These are phyloP conservation scores for Thalassia testudinum DNA, from an alignment of 116 monocot genomes.

Conservation along the genomic window DNA sequence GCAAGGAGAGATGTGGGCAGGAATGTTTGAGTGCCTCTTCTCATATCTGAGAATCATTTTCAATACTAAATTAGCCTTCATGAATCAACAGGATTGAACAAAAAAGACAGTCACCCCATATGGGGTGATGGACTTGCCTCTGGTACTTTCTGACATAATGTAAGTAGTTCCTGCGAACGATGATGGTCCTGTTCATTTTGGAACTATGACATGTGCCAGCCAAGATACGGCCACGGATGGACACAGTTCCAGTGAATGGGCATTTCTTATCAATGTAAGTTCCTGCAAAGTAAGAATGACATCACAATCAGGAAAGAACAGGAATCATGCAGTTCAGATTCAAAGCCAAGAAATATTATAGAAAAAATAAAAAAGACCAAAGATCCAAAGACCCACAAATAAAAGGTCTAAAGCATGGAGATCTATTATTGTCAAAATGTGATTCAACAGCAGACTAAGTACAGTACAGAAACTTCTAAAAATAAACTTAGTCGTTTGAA, in stretches of 20 bases:
- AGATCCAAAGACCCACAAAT: neutral
- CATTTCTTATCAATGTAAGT: conserved; percentile 25
- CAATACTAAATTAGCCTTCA: no score
- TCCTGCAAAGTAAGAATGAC: conserved; percentile 6
- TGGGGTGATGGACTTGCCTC: neutral
- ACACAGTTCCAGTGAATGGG: conserved; percentile 21
- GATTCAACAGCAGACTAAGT: no score
- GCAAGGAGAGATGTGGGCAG: conserved; percentile 22
- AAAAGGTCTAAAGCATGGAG: neutral
- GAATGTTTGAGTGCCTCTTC: conserved; percentile 23
- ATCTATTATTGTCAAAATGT: neutral
- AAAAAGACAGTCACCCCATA: no score
- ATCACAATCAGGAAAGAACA: no score
- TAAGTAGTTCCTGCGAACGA: conserved; percentile 17
- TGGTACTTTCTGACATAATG: conserved; percentile 21
- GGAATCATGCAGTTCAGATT: no score
- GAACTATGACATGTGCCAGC: conserved; percentile 19
- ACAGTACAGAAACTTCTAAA: no score
- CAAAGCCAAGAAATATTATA: neutral
- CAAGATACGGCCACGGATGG: conserved; percentile 19
- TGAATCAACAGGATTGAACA: no score
- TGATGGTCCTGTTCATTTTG: conserved; percentile 26
- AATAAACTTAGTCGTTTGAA: no score
- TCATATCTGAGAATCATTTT: conserved; percentile 10
- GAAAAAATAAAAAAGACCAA: neutral